Evolutionary conservation across 768 basidiomycete genomes (phyloP).

Genomic region (Hirschioporus abietinus): DNA sequence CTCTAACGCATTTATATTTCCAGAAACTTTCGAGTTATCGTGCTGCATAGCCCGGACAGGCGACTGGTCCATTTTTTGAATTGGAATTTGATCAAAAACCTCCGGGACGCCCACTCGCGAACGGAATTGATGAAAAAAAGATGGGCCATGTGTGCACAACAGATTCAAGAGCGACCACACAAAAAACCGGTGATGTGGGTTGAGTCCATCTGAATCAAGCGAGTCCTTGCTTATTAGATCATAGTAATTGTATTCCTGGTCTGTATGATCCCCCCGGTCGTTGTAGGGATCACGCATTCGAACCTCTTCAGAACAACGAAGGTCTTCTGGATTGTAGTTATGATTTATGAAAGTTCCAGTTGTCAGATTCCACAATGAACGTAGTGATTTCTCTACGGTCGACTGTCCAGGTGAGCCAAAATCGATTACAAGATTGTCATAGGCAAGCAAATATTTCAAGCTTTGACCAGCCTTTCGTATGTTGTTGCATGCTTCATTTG

Average conservation of each 20-base stretch:
- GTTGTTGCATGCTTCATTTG: constrained; percentile 15
- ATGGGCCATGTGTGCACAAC: constrained; percentile 23
- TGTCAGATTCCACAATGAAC: constrained; percentile 28
- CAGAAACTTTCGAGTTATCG: constrained; percentile 4
- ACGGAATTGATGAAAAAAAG: constrained; percentile 9
- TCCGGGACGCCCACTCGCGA: constrained; percentile 13
- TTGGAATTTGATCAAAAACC: constrained; percentile 14
- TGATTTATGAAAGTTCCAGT: constrained; percentile 25
- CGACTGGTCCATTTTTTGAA: constrained; percentile 13
- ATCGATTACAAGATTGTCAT: constrained; percentile 40
- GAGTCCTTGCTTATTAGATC: neutral
- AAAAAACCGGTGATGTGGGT: constrained; percentile 7
- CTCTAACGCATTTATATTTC: neutral
- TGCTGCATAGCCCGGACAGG: constrained; percentile 19
- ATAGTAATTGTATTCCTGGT: neutral
- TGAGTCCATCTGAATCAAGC: neutral
- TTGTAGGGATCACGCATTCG: constrained; percentile 27
- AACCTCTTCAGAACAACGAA: constrained; percentile 28
- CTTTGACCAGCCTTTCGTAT: constrained; percentile 21
- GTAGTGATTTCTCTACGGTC: constrained; percentile 24
- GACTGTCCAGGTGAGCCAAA: constrained; percentile 23
- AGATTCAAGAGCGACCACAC: constrained; percentile 23
- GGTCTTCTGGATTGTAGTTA: constrained; percentile 17
- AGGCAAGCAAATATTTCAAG: constrained; percentile 26
- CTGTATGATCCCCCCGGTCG: constrained; percentile 9